Conservation (phyloP, 1,284 basidiomycete species). For the Acaromyces ingoldii region DNA sequence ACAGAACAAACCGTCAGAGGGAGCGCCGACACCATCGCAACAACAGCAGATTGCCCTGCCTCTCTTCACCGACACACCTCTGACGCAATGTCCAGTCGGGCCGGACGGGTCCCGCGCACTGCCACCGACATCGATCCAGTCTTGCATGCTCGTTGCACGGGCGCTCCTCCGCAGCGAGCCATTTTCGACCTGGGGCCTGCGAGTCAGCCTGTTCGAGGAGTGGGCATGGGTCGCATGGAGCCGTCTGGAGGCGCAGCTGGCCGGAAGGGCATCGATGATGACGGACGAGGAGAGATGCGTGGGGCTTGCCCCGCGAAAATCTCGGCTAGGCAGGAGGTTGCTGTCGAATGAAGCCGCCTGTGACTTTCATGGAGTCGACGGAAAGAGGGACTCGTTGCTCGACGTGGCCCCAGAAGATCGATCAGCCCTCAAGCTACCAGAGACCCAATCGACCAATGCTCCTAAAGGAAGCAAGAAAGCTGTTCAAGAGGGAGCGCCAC, state of each 20-base stretch:
- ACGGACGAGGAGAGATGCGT: background rate
- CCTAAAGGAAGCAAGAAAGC: conserved; percentile 4
- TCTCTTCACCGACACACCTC: background rate
- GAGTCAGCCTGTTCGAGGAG: conserved; percentile 42
- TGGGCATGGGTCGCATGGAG: conserved; percentile 33
- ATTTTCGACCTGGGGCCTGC: conserved; percentile 42
- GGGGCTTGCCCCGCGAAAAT: background rate
- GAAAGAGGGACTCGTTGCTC: conserved; percentile 12
- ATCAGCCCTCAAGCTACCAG: conserved; percentile 3
- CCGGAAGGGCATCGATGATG: background rate
- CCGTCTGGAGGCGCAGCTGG: conserved; percentile 8
- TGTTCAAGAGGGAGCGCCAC: background rate
- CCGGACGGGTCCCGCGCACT: conserved; percentile 4
- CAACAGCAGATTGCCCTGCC: conserved; percentile 2
- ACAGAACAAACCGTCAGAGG: background rate
- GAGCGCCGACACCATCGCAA: background rate
- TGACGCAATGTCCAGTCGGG: background rate
- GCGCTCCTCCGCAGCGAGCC: conserved; percentile 44
- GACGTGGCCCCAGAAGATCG: background rate
- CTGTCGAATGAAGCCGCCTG: conserved; percentile 13
- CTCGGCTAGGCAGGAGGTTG: background rate
- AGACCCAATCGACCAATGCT: background rate
- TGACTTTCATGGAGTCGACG: conserved; percentile 43
- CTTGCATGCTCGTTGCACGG: conserved; percentile 45
- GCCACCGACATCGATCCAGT: conserved; percentile 10